Conservation (phyloP, 345 rosid species). For the Eutrema heterophyllum region DNA sequence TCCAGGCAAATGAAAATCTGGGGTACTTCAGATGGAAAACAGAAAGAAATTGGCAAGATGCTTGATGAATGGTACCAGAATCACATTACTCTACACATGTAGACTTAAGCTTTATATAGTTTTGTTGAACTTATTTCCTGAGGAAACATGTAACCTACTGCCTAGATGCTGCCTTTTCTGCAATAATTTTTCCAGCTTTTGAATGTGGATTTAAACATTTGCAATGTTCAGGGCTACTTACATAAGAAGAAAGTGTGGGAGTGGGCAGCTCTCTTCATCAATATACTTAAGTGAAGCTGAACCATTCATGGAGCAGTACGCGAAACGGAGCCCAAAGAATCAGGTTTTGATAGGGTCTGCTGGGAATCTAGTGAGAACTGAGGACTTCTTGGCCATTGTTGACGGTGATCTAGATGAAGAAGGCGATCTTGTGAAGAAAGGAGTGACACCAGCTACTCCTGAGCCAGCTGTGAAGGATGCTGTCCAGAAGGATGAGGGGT, state of each 20-base stretch:
- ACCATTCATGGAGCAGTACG: constrained; percentile 84
- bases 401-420: constrained; percentile 80
- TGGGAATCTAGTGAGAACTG: constrained; percentile 62
- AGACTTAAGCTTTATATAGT: background rate
- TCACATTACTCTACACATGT: constrained; percentile 12
- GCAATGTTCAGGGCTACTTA: constrained; percentile 58
- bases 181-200: too few relatives aligned
- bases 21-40: constrained; percentile 81
- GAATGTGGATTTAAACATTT: background rate
- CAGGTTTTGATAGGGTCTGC: constrained; percentile 84
- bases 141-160: background rate
- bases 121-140: background rate
- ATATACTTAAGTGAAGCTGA: constrained; percentile 82
- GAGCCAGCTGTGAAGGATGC: constrained; percentile 40
- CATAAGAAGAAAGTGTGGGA: constrained; percentile 66
- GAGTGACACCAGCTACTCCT: constrained; percentile 45
- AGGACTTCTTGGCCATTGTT: constrained; percentile 76
- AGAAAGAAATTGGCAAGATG: constrained; percentile 73
- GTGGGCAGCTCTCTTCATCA: constrained; percentile 61
- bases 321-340: constrained; percentile 63
- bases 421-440: constrained; percentile 68
- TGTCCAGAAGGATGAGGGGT: constrained; percentile 63
- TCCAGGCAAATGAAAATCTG: constrained; percentile 85
- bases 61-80: constrained; percentile 81
- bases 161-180: too few relatives aligned